These are phyloP conservation scores for Nitzschia sp. DNA, from an alignment of 108 stramenopile genomes.

Conservation along the genomic window DNA sequence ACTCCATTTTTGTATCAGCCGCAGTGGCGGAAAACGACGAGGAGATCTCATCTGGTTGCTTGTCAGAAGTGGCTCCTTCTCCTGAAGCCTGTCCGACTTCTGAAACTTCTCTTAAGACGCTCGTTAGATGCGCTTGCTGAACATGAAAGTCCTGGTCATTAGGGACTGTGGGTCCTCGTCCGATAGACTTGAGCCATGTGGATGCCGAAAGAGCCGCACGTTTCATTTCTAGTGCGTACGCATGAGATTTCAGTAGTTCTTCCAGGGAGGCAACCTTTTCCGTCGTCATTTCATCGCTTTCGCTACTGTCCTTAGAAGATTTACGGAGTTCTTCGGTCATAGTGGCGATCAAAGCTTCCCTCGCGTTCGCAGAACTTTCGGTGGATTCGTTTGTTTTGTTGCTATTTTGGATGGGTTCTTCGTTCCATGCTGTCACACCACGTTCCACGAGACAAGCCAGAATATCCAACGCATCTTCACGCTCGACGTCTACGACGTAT, in stretches of 20 bases:
- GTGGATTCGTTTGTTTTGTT: neutral
- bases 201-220: conserved; percentile 58
- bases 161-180: conserved; percentile 4
- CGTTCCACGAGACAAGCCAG: conserved; percentile 64
- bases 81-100: conserved; percentile 11
- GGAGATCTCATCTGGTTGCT: neutral
- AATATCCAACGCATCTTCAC: conserved; percentile 67
- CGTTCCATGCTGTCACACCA: conserved; percentile 34
- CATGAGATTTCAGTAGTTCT: conserved; percentile 51
- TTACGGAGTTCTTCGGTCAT: conserved; percentile 15
- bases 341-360: neutral
- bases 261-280: conserved; percentile 21
- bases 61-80: neutral
- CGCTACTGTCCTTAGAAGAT: conserved; percentile 12
- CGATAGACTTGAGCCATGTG: conserved; percentile 68
- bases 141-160: neutral
- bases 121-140: neutral
- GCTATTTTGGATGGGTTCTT: neutral
- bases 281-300: neutral
- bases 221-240: conserved; percentile 68
- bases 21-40: neutral
- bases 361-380: neutral
- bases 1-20: conserved; percentile 29
- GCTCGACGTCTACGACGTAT: conserved; percentile 48
- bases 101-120: neutral